A percentile compares a stretch with the other conserved stretches of the same genome.
These are phyloP conservation scores for Yarrowia sp. DNA, from an alignment of 805 yeast genomes.

Conservation along the genomic window DNA sequence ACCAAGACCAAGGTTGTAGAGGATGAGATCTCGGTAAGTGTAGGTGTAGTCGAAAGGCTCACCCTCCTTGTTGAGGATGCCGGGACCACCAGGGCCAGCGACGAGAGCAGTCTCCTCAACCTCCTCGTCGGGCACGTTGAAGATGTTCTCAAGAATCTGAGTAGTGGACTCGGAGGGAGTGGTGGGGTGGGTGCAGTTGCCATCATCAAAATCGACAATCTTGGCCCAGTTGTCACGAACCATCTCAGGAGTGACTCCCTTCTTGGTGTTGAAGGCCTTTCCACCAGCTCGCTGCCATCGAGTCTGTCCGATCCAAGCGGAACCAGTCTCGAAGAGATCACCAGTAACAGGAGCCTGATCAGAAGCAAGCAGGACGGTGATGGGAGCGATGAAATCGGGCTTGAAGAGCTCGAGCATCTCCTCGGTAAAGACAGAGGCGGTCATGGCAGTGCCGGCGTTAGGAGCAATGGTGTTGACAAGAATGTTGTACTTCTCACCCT, in stretches of 20 bases:
- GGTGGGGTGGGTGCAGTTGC: constrained; percentile 53
- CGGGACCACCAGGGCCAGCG: constrained; percentile 47
- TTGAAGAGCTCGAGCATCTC: constrained; percentile 79
- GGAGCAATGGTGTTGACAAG: constrained; percentile 86
- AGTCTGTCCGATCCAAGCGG: constrained; percentile 93
- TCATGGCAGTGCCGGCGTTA: constrained; percentile 98
- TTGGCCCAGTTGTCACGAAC: constrained; percentile 63
- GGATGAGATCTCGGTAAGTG: constrained; percentile 65
- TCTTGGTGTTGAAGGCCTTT: constrained; percentile 50
- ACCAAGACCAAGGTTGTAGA: constrained; percentile 88
- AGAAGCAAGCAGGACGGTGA: constrained; percentile 73
- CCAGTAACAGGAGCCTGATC: constrained; percentile 74
- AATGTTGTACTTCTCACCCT: constrained; percentile 78
- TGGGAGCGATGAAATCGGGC: constrained; percentile 87
- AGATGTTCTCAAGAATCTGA: constrained; percentile 60
- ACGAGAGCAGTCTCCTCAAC: constrained; percentile 46
- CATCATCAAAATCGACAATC: constrained; percentile 60
- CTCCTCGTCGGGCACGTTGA: constrained; percentile 43
- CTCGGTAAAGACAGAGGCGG: constrained; percentile 76
- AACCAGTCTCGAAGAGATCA: constrained; percentile 86
- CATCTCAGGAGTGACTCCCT: constrained; percentile 60
- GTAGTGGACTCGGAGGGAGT: constrained; percentile 73
- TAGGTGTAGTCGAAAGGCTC: constrained; percentile 51
- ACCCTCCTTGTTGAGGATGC: constrained; percentile 43
- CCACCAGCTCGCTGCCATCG: constrained; percentile 95